Evolutionary conservation across 306 rosid species (phyloP).

Genomic region (barrel medic (Medicago truncatula)): MtrunA17r5.0-ANR NC_053049.1:6909501-6910000

Average conservation of each 20-base stretch:
- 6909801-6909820: neutral
- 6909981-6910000: neutral
- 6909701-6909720: neutral
- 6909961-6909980: neutral
- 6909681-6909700: too few relatives aligned
- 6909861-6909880: too few relatives aligned
- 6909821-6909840: constrained; percentile 33
- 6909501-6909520: constrained; percentile 84
- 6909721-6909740: neutral
- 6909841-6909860: neutral
- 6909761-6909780: too few relatives aligned
- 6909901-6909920: neutral
- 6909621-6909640: neutral
- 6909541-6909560: constrained; percentile 97
- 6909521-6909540: constrained; percentile 84
- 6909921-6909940: neutral
- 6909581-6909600: constrained; percentile 75
- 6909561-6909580: constrained; percentile 97
- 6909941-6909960: constrained; percentile 30
- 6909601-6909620: constrained; percentile 11
- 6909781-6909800: too few relatives aligned
- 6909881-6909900: neutral
- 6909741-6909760: too few relatives aligned
- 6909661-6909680: neutral
- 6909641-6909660: neutral